A percentile compares a stretch with the other conserved stretches of the same genome.
These are phyloP conservation scores for Cyberlindnera samutprakarnensis DNA, from an alignment of 805 yeast genomes.

Conservation along the genomic window DNA sequence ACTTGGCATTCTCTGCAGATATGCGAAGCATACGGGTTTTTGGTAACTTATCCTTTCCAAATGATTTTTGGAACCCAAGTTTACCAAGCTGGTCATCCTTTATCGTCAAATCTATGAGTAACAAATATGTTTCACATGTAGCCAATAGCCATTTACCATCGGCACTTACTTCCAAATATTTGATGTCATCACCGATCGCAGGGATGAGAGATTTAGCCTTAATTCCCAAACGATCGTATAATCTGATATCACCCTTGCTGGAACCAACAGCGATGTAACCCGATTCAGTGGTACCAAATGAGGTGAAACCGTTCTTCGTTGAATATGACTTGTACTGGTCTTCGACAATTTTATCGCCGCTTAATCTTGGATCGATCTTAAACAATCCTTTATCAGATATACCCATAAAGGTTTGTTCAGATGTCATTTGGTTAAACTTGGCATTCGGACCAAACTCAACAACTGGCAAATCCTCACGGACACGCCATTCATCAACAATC, in stretches of 20 bases:
- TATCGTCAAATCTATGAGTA: constrained; percentile 61
- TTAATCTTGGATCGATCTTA: constrained; percentile 73
- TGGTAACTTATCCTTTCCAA: constrained; percentile 60
- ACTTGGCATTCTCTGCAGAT: constrained; percentile 64
- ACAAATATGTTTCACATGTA: constrained; percentile 65
- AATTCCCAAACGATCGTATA: constrained; percentile 65
- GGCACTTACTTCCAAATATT: constrained; percentile 61
- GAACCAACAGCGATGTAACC: constrained; percentile 79
- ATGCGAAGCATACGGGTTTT: constrained; percentile 60
- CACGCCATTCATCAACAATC: constrained; percentile 81
- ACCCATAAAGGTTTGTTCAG: constrained; percentile 70
- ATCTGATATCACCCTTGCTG: constrained; percentile 63
- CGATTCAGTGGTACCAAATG: constrained; percentile 52
- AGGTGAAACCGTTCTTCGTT: constrained; percentile 26
- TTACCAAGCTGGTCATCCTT: constrained; percentile 54
- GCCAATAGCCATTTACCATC: constrained; percentile 81
- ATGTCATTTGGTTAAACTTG: constrained; percentile 67
- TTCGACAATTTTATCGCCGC: constrained; percentile 50
- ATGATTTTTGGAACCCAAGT: constrained; percentile 58
- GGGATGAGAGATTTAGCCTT: constrained; percentile 77
- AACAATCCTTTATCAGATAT: constrained; percentile 58
- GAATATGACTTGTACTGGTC: constrained; percentile 46
- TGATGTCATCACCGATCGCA: constrained; percentile 70
- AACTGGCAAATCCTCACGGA: constrained; percentile 40
- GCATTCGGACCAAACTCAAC: constrained; percentile 60